A percentile compares a stretch with the other conserved stretches of the same genome.
Evolutionary conservation across 1,284 basidiomycete species (phyloP).

Genomic region (Tilletiopsis washingtonensis): DNA sequence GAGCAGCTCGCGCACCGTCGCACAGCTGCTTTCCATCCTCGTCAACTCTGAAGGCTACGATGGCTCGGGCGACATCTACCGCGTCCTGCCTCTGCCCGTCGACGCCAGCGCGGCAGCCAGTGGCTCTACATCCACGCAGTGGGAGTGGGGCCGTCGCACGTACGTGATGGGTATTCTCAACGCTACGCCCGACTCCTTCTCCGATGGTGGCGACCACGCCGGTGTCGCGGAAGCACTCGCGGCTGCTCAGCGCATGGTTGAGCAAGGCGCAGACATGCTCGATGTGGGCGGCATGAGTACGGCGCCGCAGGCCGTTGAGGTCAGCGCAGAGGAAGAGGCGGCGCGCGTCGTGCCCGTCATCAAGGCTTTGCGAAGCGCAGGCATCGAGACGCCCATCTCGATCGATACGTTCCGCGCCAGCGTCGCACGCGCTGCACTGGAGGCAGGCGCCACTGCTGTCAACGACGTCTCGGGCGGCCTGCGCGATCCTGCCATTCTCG

Average conservation of each 20-base stretch:
- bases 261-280: constrained; percentile 60
- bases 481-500: constrained; percentile 56
- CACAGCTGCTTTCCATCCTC: constrained; percentile 33
- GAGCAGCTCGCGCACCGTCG: constrained; percentile 25
- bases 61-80: constrained; percentile 12
- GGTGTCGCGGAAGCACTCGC: constrained; percentile 31
- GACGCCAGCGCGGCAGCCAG: constrained; percentile 7
- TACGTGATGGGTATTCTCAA: constrained; percentile 91
- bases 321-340: constrained; percentile 59
- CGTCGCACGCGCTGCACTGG: constrained; percentile 69
- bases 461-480: constrained; percentile 85
- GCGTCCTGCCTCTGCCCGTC: constrained; percentile 24
- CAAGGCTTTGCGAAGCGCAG: constrained; percentile 21
- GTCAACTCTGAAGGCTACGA: constrained; percentile 26
- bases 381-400: constrained; percentile 58
- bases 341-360: constrained; percentile 59
- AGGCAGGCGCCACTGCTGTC: constrained; percentile 82
- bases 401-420: constrained; percentile 84
- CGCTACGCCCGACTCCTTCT: constrained; percentile 93
- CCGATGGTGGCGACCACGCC: constrained; percentile 63
- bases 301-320: constrained; percentile 32
- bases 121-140: constrained; percentile 1
- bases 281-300: constrained; percentile 87
- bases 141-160: constrained; percentile 51
- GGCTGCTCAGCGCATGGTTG: constrained; percentile 22